Evolutionary conservation across 164 flowering plant genomes (phyloP), one percentile per base, ranked within the genome.

Genomic region (Euptelea pleiosperma): DNA sequence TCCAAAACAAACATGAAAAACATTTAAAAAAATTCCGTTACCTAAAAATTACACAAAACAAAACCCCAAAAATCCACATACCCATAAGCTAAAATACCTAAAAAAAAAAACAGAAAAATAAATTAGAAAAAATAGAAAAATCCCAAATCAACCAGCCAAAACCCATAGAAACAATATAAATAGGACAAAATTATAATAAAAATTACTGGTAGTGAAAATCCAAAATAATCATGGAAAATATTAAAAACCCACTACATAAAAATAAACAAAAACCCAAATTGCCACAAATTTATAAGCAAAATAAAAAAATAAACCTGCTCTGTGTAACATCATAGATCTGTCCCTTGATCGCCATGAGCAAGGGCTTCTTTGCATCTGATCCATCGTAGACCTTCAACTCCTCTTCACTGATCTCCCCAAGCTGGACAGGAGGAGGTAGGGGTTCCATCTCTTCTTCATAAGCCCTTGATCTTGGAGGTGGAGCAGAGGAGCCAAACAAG

Each of bases 321-420:
- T 77, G 86, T 0, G 99, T 80, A 45, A 93, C 95, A 68, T 93
- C 99, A 65, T 88, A 90, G 87, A 93, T 88, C 96, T 90, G 97
- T 21, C 87, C 88, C 76, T 90, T 93, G 68, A 93, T 91, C 8
- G 99, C 99, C 99, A 90, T 93, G 18, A 93, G 81, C 69, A 93
- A 63, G 12, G 99, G 99, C 70, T 86, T 93, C 45, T 77, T 79
- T 1, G 82, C 67, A 55, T 94, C 96, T 1, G 95, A 60, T 18
- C 99, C 99, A 62, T 91, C 96, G 48, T 88, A 94, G 9, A 55
- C 73, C 67, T 75, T 87, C 61, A 94, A 66, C 57, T 87, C 99
- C 55, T 89, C 96, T 36, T 77, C 91, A 18, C 82, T 55, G 58
- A 94, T 71, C 74, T 91, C 99, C 0, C 99, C 97, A 11, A 94